phyloP scores from a whole-genome alignment of 768 basidiomycete species.

The Leucogyrophana mollusca region DNA sequence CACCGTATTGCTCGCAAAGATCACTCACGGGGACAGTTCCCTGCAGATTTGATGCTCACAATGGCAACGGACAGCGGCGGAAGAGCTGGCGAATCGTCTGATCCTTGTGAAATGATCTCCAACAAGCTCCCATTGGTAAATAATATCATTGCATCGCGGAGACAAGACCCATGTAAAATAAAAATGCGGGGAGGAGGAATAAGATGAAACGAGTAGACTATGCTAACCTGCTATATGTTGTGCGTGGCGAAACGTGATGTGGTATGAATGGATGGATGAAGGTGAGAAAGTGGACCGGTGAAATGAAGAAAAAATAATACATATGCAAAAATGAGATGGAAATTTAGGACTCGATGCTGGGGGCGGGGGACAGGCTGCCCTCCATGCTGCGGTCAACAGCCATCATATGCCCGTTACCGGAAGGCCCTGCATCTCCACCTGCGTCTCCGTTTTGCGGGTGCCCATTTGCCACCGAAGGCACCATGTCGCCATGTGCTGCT shows the following conservation, averaged over 20 bases:
- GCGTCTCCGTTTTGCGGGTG: constrained; percentile 10
- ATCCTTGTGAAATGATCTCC: too few relatives aligned
- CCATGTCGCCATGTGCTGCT: constrained; percentile 10
- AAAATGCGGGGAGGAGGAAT: constrained; percentile 12
- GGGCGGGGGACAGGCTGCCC: constrained; percentile 14
- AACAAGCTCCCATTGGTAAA: too few relatives aligned
- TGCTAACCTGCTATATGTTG: constrained; percentile 17
- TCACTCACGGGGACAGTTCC: too few relatives aligned
- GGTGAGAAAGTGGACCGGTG: constrained; percentile 12
- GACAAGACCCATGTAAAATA: constrained; percentile 13
- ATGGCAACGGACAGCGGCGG: too few relatives aligned
- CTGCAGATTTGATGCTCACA: too few relatives aligned
- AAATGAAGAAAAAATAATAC: constrained; percentile 4
- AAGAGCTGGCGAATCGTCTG: too few relatives aligned
- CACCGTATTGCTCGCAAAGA: too few relatives aligned
- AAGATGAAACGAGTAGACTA: constrained; percentile 30
- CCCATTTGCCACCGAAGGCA: constrained; percentile 18
- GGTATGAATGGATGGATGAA: constrained; percentile 25
- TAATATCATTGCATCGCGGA: too few relatives aligned
- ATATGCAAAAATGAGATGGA: not conserved
- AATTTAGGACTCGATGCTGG: constrained; percentile 9
- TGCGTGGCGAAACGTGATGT: constrained; percentile 11
- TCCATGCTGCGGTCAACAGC: constrained; percentile 20
- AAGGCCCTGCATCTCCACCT: constrained; percentile 3
- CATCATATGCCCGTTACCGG: constrained; percentile 14